These are phyloP conservation scores for Annona squamosa DNA, from an alignment of 164 flowering plant genomes.

Conservation along the genomic window DNA sequence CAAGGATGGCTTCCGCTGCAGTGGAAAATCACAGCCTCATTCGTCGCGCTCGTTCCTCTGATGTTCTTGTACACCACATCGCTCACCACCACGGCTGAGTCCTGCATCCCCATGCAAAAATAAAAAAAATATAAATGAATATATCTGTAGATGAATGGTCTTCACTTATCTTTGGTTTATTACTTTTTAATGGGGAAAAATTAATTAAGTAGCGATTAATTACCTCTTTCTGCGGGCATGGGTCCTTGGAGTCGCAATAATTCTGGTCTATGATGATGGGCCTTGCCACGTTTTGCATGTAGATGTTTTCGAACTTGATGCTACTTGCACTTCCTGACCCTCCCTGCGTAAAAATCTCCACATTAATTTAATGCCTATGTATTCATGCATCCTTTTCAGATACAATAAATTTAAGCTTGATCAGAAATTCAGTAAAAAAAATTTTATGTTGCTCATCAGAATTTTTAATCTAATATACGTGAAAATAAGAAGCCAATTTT, in stretches of 20 bases:
- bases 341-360: conserved; percentile 23
- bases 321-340: conserved; percentile 42
- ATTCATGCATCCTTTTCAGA: neutral
- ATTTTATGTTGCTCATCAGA: no score
- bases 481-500: no score
- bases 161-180: no score
- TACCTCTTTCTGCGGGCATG: conserved; percentile 38
- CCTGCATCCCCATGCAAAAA: conserved; percentile 11
- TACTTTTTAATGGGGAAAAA: no score
- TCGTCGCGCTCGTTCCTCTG: conserved; percentile 43
- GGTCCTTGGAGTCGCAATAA: conserved; percentile 39
- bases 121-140: neutral
- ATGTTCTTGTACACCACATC: conserved; percentile 37
- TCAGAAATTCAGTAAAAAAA: no score
- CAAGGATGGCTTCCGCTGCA: conserved; percentile 45
- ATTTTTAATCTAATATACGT: no score
- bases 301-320: conserved; percentile 32
- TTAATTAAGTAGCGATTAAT: neutral
- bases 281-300: conserved; percentile 36
- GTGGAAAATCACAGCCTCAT: conserved; percentile 32
- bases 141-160: no score
- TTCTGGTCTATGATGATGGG: conserved; percentile 54
- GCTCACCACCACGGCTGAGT: conserved; percentile 39
- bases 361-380: neutral
- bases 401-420: no score